Conservation (phyloP, 2,329 filamentous ascomycete species). For the Fusarium tjaetaba region DNA sequence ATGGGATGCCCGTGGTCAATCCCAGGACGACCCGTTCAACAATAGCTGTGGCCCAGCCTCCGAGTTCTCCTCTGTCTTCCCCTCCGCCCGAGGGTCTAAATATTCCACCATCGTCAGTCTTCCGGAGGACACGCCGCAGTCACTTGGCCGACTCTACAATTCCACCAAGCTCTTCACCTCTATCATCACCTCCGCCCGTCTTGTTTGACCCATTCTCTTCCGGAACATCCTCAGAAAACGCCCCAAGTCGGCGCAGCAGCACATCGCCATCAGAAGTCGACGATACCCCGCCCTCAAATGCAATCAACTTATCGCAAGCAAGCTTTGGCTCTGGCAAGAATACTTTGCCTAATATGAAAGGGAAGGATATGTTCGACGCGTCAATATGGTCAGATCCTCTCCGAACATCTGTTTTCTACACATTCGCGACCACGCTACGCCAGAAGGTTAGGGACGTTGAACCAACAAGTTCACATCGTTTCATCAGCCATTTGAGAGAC, state of each 20-base stretch:
- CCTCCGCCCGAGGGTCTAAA: conserved; percentile 49
- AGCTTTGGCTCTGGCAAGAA: conserved; percentile 46
- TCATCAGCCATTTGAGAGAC: conserved; percentile 74
- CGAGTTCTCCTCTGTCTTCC: conserved; percentile 52
- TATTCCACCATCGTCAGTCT: conserved; percentile 41
- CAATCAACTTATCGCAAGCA: conserved; percentile 51
- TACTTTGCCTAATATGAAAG: conserved; percentile 70
- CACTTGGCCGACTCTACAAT: conserved; percentile 37
- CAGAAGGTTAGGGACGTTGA: conserved; percentile 71
- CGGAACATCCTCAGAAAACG: conserved; percentile 50
- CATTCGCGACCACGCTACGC: conserved; percentile 74
- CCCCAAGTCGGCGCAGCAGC: conserved; percentile 49
- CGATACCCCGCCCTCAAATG: conserved; percentile 55
- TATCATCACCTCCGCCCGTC: conserved; percentile 65
- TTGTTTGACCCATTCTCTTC: conserved; percentile 62
- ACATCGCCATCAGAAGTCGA: conserved; percentile 58
- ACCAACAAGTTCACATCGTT: conserved; percentile 73
- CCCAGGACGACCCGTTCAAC: conserved; percentile 33
- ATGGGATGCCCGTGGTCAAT: conserved; percentile 25
- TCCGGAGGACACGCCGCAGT: conserved; percentile 36
- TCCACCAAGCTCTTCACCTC: conserved; percentile 60
- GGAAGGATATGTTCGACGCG: conserved; percentile 76
- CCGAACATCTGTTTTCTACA: conserved; percentile 77
- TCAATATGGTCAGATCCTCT: conserved; percentile 75
- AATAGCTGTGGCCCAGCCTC: conserved; percentile 33